Base-by-base conservation (phyloP, 2,329 filamentous ascomycete species). In the Trichoderma afroharzianum region DNA sequence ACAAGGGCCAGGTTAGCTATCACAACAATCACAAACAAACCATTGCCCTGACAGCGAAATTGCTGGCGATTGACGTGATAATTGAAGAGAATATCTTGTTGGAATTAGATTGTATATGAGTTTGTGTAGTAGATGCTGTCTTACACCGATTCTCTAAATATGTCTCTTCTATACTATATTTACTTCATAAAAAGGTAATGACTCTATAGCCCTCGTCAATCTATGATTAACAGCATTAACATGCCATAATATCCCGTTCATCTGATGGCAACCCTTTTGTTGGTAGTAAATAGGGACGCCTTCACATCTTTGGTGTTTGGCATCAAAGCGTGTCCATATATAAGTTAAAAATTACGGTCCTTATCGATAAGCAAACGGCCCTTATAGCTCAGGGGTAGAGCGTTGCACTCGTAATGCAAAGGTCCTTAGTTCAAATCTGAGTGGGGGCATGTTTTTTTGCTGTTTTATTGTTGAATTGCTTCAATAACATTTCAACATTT, bases 341-440 rank as follows among this genome's bases (percentile, higher is more conserved):
- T 47, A 21, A 21, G 1, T 47, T n/a, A 21, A 0, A 8, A 21
- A 21, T 12, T 12, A 50, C 11, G 0, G 3, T 0, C 0, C 21
- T 59, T 59, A 59, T 59, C 57, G 57, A 59, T 59, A 59, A 59
- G 57, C n/a, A 59, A 11, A 18, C 5, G 21, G 57, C 57, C 57
- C 32, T 59, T 59, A 59, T 59, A 59, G 57, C 57, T 59, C 57
- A 59, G 57, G 57, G 57, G 57, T 59, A 59, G 57, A 59, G 57
- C 57, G 57, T 21, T 33, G 57, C 57, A 59, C 57, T 59, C 57
- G 57, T 59, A 59, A 59, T 59, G 57, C 57, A 33, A 21, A 59
- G 57, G 57, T 59, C 57, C 28, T 33, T 59, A 59, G 57, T 59
- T 59, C 57, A 59, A 59, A 59, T 59, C 57, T 55, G 30, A n/a